Evolutionary conservation across 192 early-diverging fungal genomes (phyloP).

Genomic region (Podochytrium sp.): DNA sequence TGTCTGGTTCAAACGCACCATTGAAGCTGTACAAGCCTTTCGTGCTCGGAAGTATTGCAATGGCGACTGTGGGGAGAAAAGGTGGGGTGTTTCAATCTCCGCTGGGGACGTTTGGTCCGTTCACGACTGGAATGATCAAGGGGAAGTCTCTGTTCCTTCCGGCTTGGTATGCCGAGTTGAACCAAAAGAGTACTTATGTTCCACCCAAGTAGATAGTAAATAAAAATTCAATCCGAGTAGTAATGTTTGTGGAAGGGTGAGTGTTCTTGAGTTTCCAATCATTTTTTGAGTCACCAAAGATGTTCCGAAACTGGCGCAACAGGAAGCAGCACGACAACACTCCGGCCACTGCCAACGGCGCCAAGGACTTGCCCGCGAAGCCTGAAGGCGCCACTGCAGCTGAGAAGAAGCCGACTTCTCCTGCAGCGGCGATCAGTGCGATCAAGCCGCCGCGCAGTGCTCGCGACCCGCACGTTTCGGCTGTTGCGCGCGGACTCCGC

Average conservation of each 20-base stretch:
- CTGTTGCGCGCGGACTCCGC: slow-evolving; percentile 16
- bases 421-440: too few species aligned
- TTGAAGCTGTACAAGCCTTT: slow-evolving; percentile 25
- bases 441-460: not conserved
- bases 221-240: too few species aligned
- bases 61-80: slow-evolving; percentile 34
- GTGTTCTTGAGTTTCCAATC: too few species aligned
- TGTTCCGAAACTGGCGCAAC: not conserved
- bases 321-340: too few species aligned
- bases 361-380: too few species aligned
- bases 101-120: slow-evolving; percentile 31
- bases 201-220: not conserved
- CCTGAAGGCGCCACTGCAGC: too few species aligned
- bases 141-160: slow-evolving; percentile 18
- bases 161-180: slow-evolving; percentile 26
- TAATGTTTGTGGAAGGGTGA: too few species aligned
- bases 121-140: slow-evolving; percentile 24
- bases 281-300: too few species aligned
- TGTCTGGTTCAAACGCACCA: not conserved
- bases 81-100: slow-evolving; percentile 39
- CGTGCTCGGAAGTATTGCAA: not conserved
- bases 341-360: too few species aligned
- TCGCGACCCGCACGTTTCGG: slow-evolving; percentile 11
- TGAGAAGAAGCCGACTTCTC: too few species aligned
- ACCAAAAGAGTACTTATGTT: not conserved